Percentiles rank a stretch among this genome's conserved stretches.
Evolutionary conservation across 1,284 basidiomycete genomes (phyloP).

Genomic region (Takashimella tepidaria): DNA sequence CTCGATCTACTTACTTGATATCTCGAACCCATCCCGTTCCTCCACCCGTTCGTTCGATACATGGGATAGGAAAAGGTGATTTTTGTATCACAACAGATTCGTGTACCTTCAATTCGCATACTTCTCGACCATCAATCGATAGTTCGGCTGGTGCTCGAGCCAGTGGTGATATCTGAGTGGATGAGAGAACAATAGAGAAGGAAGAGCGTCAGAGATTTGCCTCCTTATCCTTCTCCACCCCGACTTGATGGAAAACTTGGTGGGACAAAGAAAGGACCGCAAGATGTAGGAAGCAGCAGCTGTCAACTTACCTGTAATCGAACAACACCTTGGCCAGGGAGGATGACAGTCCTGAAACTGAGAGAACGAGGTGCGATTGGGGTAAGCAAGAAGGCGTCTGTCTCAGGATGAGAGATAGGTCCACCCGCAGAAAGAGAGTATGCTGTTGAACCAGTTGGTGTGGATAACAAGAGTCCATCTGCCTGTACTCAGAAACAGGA

Average conservation of each 20-base stretch:
- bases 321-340: constrained; percentile 75
- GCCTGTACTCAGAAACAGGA: constrained; percentile 54
- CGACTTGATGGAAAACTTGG: no score
- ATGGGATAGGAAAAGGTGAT: constrained; percentile 85
- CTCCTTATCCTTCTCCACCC: no score
- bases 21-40: constrained; percentile 95
- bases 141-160: constrained; percentile 83
- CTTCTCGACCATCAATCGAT: constrained; percentile 85
- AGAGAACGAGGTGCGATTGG: constrained; percentile 92
- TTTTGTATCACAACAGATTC: constrained; percentile 80
- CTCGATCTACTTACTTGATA: constrained; percentile 61
- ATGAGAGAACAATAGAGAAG: background rate
- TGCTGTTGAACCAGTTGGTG: constrained; percentile 94
- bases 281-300: no score
- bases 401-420: constrained; percentile 90
- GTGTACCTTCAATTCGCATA: constrained; percentile 71
- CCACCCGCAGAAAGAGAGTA: constrained; percentile 95
- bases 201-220: no score
- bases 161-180: constrained; percentile 67
- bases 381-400: constrained; percentile 83
- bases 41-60: constrained; percentile 78
- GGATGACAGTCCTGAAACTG: constrained; percentile 85
- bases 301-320: constrained; percentile 63
- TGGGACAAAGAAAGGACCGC: no score
- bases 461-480: constrained; percentile 90